Evolutionary conservation across 2,329 filamentous ascomycete genomes (phyloP).

Genomic region (Corniculantispora saksenae): DNA sequence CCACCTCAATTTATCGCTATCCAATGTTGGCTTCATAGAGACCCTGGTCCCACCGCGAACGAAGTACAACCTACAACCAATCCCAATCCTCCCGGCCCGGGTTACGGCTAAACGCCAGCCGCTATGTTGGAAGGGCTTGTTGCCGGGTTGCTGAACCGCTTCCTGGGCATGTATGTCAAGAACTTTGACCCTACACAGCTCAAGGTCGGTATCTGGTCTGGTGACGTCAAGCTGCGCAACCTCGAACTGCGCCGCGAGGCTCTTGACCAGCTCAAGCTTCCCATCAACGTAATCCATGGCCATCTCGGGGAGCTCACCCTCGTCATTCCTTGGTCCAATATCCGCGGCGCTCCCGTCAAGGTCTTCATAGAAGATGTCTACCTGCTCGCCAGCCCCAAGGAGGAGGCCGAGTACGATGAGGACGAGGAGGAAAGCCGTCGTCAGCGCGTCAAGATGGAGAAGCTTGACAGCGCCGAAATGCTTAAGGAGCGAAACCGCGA

Average conservation of each 20-base stretch:
- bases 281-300: conserved; percentile 94
- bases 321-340: conserved; percentile 95
- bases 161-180: conserved; percentile 99
- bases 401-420: conserved; percentile 89
- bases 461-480: conserved; percentile 92
- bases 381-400: conserved; percentile 89
- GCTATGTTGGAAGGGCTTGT: conserved; percentile 96
- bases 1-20: background rate
- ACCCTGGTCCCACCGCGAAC: background rate
- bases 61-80: background rate
- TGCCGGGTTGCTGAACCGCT: conserved; percentile 95
- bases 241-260: conserved; percentile 92
- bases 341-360: conserved; percentile 90
- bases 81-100: conserved; percentile 60
- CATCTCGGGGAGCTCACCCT: conserved; percentile 91
- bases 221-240: conserved; percentile 92
- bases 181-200: conserved; percentile 98
- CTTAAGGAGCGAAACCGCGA: conserved; percentile 91
- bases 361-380: conserved; percentile 97
- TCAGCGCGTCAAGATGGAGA: conserved; percentile 97
- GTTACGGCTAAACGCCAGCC: conserved; percentile 64
- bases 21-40: conserved; percentile 3
- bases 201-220: conserved; percentile 98
- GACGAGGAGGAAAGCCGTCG: conserved; percentile 86
- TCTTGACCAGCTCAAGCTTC: conserved; percentile 93